These are phyloP conservation scores for Colletotrichum gloeosporioides DNA, from an alignment of 2,329 filamentous ascomycete genomes.

Conservation along the genomic window DNA sequence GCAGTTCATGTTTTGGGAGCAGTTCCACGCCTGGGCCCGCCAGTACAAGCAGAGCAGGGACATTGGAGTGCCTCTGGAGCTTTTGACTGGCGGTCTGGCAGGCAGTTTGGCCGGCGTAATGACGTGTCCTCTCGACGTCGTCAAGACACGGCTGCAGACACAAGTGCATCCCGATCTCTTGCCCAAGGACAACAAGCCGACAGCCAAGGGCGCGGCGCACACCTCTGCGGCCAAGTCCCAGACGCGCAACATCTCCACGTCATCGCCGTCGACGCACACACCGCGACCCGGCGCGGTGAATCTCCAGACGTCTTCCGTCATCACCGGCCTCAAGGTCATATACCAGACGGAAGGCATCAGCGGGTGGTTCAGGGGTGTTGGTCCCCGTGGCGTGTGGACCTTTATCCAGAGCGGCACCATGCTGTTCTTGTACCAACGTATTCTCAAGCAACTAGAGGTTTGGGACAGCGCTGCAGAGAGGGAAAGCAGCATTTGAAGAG, in stretches of 20 bases:
- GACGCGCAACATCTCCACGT: conserved; percentile 83
- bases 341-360: conserved; percentile 87
- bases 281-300: conserved; percentile 79
- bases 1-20: conserved; percentile 98
- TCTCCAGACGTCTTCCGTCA: conserved; percentile 87
- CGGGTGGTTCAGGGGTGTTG: conserved; percentile 94
- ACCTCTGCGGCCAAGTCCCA: conserved; percentile 48
- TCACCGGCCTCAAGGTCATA: conserved; percentile 83
- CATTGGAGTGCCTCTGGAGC: conserved; percentile 84
- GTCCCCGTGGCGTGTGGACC: conserved; percentile 93
- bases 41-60: conserved; percentile 80
- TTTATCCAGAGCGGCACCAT: conserved; percentile 97
- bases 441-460: conserved; percentile 77
- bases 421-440: conserved; percentile 91
- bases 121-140: conserved; percentile 94
- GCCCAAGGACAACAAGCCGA: conserved; percentile 25
- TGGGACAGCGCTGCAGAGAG: conserved; percentile 37
- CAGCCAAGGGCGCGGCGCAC: conserved; percentile 26
- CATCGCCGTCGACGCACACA: conserved; percentile 84
- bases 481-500: conserved; percentile 12
- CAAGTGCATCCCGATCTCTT: conserved; percentile 65
- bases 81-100: conserved; percentile 86
- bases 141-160: conserved; percentile 96
- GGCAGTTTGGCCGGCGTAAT: conserved; percentile 93
- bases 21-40: conserved; percentile 84